Conservation (phyloP, 108 stramenopile species). For the Pseudonitzschia pungens region DNA sequence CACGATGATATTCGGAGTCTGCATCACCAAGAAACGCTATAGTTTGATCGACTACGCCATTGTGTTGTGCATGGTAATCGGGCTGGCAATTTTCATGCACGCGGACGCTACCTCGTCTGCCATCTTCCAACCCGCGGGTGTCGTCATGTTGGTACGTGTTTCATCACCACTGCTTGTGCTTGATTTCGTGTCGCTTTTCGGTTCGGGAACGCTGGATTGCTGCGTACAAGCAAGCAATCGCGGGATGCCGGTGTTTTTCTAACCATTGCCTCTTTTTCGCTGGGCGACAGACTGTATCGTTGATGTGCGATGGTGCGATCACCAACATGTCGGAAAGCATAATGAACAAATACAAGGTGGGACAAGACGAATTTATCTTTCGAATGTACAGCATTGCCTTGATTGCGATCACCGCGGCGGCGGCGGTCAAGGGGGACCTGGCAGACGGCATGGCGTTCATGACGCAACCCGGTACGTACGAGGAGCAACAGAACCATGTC, state of each 20-base stretch:
- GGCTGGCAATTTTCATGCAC: slow-evolving; percentile 86
- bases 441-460: slow-evolving; percentile 63
- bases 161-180: neutral
- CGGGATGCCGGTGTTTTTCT: too few relatives aligned
- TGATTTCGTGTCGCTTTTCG: neutral
- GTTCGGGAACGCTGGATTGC: too few relatives aligned
- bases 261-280: neutral
- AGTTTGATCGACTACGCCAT: slow-evolving; percentile 64
- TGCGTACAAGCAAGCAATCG: too few relatives aligned
- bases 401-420: slow-evolving; percentile 73
- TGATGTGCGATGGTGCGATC: slow-evolving; percentile 84
- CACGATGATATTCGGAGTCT: slow-evolving; percentile 88
- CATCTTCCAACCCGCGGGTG: slow-evolving; percentile 77
- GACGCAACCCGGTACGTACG: slow-evolving; percentile 69
- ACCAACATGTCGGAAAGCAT: slow-evolving; percentile 80
- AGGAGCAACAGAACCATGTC: slow-evolving; percentile 63
- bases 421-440: slow-evolving; percentile 70
- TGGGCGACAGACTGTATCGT: slow-evolving; percentile 46
- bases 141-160: slow-evolving; percentile 68
- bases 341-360: slow-evolving; percentile 81
- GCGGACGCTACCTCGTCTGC: slow-evolving; percentile 81
- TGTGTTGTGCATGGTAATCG: slow-evolving; percentile 80
- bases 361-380: slow-evolving; percentile 92
- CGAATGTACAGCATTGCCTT: slow-evolving; percentile 81
- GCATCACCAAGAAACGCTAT: slow-evolving; percentile 70